Conservation (phyloP, 129 eudicot species). For the Calendula officinalis region DNA sequence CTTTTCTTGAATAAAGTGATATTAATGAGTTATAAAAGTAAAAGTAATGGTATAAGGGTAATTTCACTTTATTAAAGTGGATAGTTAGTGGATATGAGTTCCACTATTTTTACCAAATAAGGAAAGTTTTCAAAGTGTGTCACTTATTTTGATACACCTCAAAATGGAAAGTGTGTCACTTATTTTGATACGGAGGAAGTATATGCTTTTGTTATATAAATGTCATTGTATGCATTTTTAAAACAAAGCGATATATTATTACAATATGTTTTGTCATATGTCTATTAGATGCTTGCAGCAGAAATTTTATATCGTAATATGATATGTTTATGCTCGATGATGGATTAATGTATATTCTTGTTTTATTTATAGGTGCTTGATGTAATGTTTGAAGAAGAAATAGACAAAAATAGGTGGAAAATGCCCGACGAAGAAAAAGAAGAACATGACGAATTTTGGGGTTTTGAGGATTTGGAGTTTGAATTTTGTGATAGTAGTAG, state of each 20-base stretch:
- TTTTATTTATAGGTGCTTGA: slow-evolving; percentile 56
- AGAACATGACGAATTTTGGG: slow-evolving; percentile 69
- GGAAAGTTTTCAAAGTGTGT: too few species aligned
- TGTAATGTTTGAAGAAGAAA: slow-evolving; percentile 58
- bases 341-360: neutral
- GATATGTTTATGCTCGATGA: neutral
- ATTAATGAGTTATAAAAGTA: too few species aligned
- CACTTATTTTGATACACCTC: too few species aligned
- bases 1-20: too few species aligned
- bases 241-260: too few species aligned
- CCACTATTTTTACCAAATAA: neutral
- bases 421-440: slow-evolving; percentile 73
- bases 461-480: slow-evolving; percentile 83
- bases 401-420: slow-evolving; percentile 59
- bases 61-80: too few species aligned
- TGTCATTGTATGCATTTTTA: too few species aligned
- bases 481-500: slow-evolving; percentile 52
- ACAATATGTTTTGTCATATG: neutral
- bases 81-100: too few species aligned
- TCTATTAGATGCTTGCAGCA: neutral
- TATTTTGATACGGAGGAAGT: too few species aligned
- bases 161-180: too few species aligned
- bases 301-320: neutral
- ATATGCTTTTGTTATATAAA: neutral
- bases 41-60: too few species aligned